Evolutionary conservation across 805 yeast species (phyloP), one percentile per base, ranked within the genome.

Genomic region (Dipodascus geniculatus): DNA sequence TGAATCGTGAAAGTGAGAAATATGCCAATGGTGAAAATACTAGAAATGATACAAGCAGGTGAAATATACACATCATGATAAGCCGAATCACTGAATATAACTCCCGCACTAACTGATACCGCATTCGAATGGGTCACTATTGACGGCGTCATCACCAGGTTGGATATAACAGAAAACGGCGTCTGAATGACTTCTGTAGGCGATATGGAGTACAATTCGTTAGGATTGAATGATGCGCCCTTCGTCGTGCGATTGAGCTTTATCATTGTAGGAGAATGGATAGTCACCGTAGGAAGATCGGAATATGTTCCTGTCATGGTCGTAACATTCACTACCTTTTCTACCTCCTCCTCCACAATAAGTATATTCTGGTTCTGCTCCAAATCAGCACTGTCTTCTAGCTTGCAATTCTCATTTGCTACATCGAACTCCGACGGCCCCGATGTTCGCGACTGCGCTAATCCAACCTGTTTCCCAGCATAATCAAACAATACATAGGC

Each of bases 401-500:
- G 16, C 8, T 42, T 16, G 8, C 22, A 6, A 20, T n/a, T 16
- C 11, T n/a, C 48, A 42, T 11, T 11, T n/a, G 48, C 9, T 14
- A 17, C 31, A 47, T 22, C 19, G 28, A 22, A 22, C 17, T 9
- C n/a, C 9, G 31, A 22, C 6, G 16, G 28, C 17, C 6, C 28
- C 6, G 53, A 31, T 16, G 44, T 20, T 3, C 47, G 54, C 24
- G 57, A 52, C 54, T 56, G 57, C 33, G 58, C 65, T 6, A 62
- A 50, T 1, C 61, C 63, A 2, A 62, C 55, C 19, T 52, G 55
- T 24, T 48, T 49, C 22, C 54, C 49, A 14, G 55, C 61, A 14
- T 42, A 52, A 28, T 62, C 64, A 50, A 62, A 49, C 8, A 58
- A 60, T 33, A 55, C 52, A 54, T 61, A 62, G 55, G 59, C 54